Percentiles rank a stretch among this genome's conserved stretches.
phyloP scores from a whole-genome alignment of 2,329 filamentous ascomycete genomes.

The Dactylellina drechsleri region DNA sequence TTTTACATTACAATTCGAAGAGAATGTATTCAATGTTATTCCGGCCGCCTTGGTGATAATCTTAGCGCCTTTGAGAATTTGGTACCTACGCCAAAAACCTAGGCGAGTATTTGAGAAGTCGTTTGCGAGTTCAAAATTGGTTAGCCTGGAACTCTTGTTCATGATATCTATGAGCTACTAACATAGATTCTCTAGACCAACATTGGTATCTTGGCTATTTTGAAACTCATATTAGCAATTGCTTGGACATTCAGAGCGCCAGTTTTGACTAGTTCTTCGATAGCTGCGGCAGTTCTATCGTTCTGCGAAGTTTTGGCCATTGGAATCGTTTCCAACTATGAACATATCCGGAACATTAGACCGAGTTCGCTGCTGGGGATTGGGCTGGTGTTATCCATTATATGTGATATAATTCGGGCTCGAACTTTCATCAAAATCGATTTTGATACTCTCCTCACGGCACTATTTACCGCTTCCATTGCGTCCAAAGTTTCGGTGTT shows the following conservation, averaged over 20 bases:
- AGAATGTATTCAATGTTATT: conserved; percentile 38
- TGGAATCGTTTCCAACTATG: conserved; percentile 33
- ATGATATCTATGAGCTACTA: not conserved
- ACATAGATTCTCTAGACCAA: conserved; percentile 19
- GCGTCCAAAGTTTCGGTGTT: conserved; percentile 40
- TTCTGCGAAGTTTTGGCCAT: conserved; percentile 49
- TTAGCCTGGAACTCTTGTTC: not conserved
- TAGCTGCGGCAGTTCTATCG: conserved; percentile 34
- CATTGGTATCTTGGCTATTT: conserved; percentile 29
- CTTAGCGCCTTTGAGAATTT: conserved; percentile 27
- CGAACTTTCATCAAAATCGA: conserved; percentile 38
- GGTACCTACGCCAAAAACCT: conserved; percentile 29
- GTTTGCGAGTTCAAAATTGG: conserved; percentile 41
- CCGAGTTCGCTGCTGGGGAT: conserved; percentile 43
- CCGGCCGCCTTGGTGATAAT: conserved; percentile 37
- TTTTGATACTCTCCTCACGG: conserved; percentile 42
- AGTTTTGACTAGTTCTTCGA: conserved; percentile 28
- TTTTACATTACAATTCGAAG: conserved; percentile 41
- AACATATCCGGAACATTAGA: conserved; percentile 49
- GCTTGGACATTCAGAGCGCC: conserved; percentile 38
- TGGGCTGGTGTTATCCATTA: conserved; percentile 30
- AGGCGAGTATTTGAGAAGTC: conserved; percentile 50
- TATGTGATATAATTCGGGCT: conserved; percentile 38
- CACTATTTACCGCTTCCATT: conserved; percentile 39
- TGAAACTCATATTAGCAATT: conserved; percentile 36